Conservation (phyloP, 257 asterid species). For the Nicotiana sylvestris region DNA sequence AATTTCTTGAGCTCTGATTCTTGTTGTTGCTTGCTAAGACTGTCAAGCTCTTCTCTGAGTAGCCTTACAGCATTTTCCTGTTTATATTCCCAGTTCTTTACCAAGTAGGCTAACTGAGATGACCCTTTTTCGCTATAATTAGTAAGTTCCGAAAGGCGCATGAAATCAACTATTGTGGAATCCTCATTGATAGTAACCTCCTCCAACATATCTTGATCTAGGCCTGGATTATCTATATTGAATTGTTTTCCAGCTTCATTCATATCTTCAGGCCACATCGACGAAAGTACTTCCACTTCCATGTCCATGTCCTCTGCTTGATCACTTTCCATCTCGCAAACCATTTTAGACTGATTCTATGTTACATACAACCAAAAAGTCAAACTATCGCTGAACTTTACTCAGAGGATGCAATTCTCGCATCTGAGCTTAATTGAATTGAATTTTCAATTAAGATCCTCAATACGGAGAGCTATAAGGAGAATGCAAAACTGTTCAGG, state of each 20-base stretch:
- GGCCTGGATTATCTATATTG: conserved; percentile 69
- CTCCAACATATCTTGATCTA: conserved; percentile 80
- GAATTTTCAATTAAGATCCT: not conserved
- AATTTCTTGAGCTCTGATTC: conserved; percentile 85
- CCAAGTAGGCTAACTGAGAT: conserved; percentile 67
- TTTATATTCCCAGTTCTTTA: conserved; percentile 79
- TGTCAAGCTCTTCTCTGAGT: conserved; percentile 77
- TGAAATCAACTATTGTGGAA: conserved; percentile 62
- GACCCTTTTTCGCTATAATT: conserved; percentile 78
- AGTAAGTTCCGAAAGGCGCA: conserved; percentile 72
- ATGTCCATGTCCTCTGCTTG: conserved; percentile 68
- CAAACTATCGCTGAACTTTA: not conserved
- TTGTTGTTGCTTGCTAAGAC: conserved; percentile 73
- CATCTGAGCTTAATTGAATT: not conserved
- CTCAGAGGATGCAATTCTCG: not conserved
- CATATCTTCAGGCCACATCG: conserved; percentile 97
- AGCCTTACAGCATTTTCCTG: conserved; percentile 78
- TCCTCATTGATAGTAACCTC: conserved; percentile 68
- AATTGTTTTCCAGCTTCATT: conserved; percentile 78
- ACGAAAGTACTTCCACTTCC: conserved; percentile 63
- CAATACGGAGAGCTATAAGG: not conserved
- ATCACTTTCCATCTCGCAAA: conserved; percentile 63
- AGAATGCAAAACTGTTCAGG: not conserved
- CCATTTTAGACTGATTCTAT: conserved; percentile 16
- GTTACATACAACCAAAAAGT: conserved; percentile 8